Evolutionary conservation across 116 monocot genomes (phyloP).

Genomic region (Dioscorea cayenensis): DNA sequence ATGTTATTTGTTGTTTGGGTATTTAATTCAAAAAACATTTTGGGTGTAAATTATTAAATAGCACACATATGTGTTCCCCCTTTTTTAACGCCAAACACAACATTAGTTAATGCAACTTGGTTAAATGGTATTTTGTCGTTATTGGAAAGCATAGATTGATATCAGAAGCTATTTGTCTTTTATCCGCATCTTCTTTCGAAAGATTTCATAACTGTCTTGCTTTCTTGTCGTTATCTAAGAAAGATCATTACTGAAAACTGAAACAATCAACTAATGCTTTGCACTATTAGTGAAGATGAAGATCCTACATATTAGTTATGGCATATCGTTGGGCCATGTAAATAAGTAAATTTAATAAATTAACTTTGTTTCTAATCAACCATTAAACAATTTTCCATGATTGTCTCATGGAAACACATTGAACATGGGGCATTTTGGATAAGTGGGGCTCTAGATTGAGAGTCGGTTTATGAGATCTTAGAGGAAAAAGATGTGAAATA

Average conservation of each 20-base stretch:
- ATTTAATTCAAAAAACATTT: too few species aligned
- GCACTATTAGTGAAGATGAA: too few species aligned
- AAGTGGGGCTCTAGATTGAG: too few species aligned
- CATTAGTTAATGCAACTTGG: too few species aligned
- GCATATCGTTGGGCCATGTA: not conserved
- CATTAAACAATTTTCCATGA: not conserved
- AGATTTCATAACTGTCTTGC: not conserved
- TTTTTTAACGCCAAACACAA: too few species aligned
- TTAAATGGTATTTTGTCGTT: not conserved
- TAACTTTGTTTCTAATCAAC: not conserved
- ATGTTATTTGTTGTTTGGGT: too few species aligned
- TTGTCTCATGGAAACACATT: not conserved
- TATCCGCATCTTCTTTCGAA: not conserved
- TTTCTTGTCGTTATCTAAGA: not conserved
- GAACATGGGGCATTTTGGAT: too few species aligned
- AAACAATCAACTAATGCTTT: not conserved
- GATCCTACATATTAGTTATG: not conserved
- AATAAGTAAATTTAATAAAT: not conserved
- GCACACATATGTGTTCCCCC: too few species aligned
- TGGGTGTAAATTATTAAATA: too few species aligned
- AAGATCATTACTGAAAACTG: not conserved
- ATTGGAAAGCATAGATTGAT: not conserved
- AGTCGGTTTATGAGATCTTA: not conserved
- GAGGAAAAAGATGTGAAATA: not conserved
- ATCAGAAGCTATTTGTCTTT: not conserved